Evolutionary conservation across 1,284 basidiomycete species (phyloP), one percentile per base, ranked within the genome.

Genomic region (Spongiforma sp.): DNA sequence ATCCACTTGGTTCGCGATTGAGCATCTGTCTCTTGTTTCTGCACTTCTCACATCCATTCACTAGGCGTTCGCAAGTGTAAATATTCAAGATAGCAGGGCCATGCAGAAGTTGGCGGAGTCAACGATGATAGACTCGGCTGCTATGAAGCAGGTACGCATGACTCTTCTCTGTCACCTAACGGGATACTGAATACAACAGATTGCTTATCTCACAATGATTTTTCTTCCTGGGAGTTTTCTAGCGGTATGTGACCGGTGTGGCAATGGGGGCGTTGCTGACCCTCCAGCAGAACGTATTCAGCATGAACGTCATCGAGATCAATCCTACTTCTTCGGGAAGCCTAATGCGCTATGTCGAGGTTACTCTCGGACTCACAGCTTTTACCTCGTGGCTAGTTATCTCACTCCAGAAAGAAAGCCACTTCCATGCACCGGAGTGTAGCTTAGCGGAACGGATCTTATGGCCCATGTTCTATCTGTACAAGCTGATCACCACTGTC

Each of bases 21-120:
- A 30, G 32, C 12, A 15, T 19, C 30, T 24, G 50, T n/a, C 14
- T 54, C 39, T 43, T 53, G 2, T 53, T n/a, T 15, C 15, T 14
- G 33, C 21, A 10, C 48, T 36, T 26, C 57, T 62, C 15, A 67
- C 32, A 8, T 11, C 21, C 26, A 8, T 33, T 61, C 21, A 53
- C 46, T 36, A 86, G 84, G 82, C 80, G 1, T 85, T 85, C 65
- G 84, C 81, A 61, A 83, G 74, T 60, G 79, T 84, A 10, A 85
- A 81, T 59, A 82, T 86, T 19, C 67, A 73, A 24, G 85, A 87
- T 57, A 85, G 83, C 70, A 75, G 72, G 64, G 67, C 74, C 21
- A 85, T 83, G 80, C 75, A 80, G 46, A 67, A 69, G 33, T 70
- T 87, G 66, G 83, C 85, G 0, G 77, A 80, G 64, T 80, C 82